Evolutionary conservation across 2,329 filamentous ascomycete species (phyloP), one percentile per base, ranked within the genome.

Genomic region (Fusarium acutatum): DNA sequence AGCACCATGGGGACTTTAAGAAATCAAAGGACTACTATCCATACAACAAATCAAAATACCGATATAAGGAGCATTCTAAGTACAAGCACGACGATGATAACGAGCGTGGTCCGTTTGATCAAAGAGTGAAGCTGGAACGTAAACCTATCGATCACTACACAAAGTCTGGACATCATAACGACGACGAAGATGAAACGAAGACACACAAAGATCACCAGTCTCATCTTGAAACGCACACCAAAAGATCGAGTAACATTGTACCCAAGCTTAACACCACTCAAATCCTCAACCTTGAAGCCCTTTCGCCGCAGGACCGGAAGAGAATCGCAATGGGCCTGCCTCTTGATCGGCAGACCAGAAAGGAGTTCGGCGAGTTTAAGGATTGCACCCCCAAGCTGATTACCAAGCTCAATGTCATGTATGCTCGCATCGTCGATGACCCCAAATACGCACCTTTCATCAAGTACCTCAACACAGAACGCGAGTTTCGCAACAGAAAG

Each of bases 351-450:
- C 34, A 50, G 17, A 26, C 53, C 9, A 64, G 47, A 38, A 69
- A 52, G 38, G 57, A 69, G 13, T 69, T 64, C 14, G 26, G 43
- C 15, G 26, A n/a, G 12, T 44, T 18, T 12, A n/a, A 69, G n/a
- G 43, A 56, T 32, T 30, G 67, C 37, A 56, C 22, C 28, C 34
- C 50, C 20, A 12, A 35, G 7, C 30, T 69, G 24, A 69, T 69
- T 35, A n/a, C 38, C 30, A 64, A 64, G 37, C 66, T 69, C 43
- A 69, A 69, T 28, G 28, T 40, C 22, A 28, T 69, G 20, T 69
- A 64, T 26, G 66, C 43, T 28, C 15, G 20, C 6, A 54, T 69
- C 30, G 7, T 30, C 4, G 18, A 64, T 13, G 30, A 46, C 17
- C 22, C 24, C 10, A 35, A 41, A 3, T 59, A 44, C 24, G 22